Evolutionary conservation across 495 filamentous ascomycete species (phyloP).

Genomic region (Penicillium crystallinum): DNA sequence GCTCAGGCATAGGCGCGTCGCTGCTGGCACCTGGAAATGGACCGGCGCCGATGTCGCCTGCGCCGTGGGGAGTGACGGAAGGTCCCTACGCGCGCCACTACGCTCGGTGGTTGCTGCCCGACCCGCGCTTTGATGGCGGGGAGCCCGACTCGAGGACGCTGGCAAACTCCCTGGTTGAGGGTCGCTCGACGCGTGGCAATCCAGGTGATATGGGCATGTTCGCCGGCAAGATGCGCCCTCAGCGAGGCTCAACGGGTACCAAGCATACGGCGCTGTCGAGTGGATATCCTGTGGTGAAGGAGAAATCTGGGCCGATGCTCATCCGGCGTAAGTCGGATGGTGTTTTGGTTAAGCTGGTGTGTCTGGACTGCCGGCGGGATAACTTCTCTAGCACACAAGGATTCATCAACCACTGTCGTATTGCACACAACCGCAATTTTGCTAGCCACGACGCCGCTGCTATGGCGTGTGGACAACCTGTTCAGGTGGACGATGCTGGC

Average conservation of each 20-base stretch:
- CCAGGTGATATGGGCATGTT: conserved; percentile 51
- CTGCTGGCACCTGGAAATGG: conserved; percentile 54
- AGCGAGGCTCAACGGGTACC: conserved; percentile 51
- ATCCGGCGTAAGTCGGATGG: conserved; percentile 57
- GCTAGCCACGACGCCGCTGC: conserved; percentile 93
- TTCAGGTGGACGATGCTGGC: conserved; percentile 63
- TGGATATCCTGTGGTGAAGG: conserved; percentile 65
- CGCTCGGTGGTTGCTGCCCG: conserved; percentile 85
- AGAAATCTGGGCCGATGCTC: conserved; percentile 57
- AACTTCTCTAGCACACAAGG: conserved; percentile 95
- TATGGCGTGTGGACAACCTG: conserved; percentile 75
- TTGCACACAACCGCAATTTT: conserved; percentile 85
- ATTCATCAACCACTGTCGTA: conserved; percentile 97
- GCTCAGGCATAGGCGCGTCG: conserved; percentile 64
- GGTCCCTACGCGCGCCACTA: conserved; percentile 94
- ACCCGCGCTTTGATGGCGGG: conserved; percentile 77
- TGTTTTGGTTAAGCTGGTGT: conserved; percentile 71
- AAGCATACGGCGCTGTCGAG: conserved; percentile 69
- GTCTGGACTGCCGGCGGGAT: conserved; percentile 78
- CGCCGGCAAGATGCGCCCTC: conserved; percentile 57
- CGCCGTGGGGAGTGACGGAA: conserved; percentile 84
- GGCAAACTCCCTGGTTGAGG: conserved; percentile 37
- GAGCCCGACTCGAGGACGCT: conserved; percentile 34
- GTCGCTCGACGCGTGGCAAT: conserved; percentile 71
- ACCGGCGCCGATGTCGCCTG: conserved; percentile 55